phyloP scores from a whole-genome alignment of 2,329 filamentous ascomycete genomes.

The Fusarium brevicatenulatum region DNA sequence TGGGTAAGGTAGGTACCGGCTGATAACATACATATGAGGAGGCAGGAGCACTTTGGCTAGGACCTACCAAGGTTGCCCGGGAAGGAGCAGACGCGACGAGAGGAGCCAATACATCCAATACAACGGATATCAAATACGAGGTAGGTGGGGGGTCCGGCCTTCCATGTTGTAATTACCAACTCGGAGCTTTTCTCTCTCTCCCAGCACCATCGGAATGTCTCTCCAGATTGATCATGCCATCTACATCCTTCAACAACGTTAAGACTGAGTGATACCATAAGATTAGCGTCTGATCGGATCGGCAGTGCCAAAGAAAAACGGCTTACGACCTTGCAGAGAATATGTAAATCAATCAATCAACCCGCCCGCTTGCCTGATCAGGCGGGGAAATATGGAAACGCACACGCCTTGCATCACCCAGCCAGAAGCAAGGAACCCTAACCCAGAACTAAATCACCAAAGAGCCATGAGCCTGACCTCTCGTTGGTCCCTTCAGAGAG shows the following conservation, averaged over 20 bases:
- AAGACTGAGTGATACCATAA: not conserved
- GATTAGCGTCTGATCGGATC: constrained; percentile 36
- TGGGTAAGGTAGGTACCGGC: not conserved
- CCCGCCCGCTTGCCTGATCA: constrained; percentile 7
- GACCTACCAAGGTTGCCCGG: not conserved
- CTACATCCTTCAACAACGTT: not conserved
- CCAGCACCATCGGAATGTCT: not conserved
- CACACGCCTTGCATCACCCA: constrained; percentile 8
- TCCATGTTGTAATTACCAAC: not conserved
- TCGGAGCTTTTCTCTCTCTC: not conserved
- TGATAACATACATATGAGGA: not conserved
- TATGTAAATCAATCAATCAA: not conserved
- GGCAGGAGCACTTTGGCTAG: constrained; percentile 4
- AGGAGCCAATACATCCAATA: not conserved
- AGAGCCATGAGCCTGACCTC: constrained; percentile 2
- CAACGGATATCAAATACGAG: constrained; percentile 31
- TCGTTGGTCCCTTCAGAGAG: not conserved
- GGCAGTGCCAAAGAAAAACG: constrained; percentile 33
- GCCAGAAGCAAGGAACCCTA: constrained; percentile 4
- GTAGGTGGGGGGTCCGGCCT: constrained; percentile 22
- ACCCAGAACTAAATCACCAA: not conserved
- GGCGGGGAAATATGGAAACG: constrained; percentile 25
- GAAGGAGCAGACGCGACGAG: constrained; percentile 9
- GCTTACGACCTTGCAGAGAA: constrained; percentile 25
- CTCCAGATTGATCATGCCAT: not conserved